Percentiles rank a stretch among this genome's conserved stretches.
Conservation (phyloP, 2,329 filamentous ascomycete genomes). For the Clathrospora elynae region DNA sequence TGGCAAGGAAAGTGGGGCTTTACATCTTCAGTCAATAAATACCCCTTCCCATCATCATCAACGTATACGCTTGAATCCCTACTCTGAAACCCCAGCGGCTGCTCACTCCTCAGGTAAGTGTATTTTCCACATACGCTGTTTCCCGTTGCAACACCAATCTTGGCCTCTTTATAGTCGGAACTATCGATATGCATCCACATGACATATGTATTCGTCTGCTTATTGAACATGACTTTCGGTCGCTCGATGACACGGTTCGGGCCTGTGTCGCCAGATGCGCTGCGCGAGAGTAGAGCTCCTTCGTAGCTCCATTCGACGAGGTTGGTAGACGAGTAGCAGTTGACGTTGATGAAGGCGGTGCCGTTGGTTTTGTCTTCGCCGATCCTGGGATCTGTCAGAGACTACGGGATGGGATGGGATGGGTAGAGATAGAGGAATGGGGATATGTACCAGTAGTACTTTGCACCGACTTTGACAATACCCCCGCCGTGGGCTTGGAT, state of each 20-base stretch:
- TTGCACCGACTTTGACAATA: constrained; percentile 62
- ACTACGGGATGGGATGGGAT: too few relatives aligned
- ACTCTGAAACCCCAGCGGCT: constrained; percentile 57
- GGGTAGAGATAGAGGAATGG: neutral
- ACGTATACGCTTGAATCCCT: constrained; percentile 66
- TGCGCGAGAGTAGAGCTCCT: constrained; percentile 62
- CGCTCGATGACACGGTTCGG: constrained; percentile 68
- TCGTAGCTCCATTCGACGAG: constrained; percentile 68
- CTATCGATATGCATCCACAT: constrained; percentile 72
- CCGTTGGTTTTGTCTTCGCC: constrained; percentile 73
- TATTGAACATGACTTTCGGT: constrained; percentile 72
- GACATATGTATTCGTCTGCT: constrained; percentile 67
- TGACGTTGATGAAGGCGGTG: constrained; percentile 65
- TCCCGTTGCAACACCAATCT: constrained; percentile 66
- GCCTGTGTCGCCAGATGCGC: constrained; percentile 62
- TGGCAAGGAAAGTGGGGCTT: constrained; percentile 8
- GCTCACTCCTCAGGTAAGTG: constrained; percentile 54
- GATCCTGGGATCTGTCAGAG: constrained; percentile 51
- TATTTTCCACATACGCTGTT: constrained; percentile 66
- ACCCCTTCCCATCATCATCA: constrained; percentile 65
- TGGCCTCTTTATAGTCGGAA: constrained; percentile 65
- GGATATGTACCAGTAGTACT: constrained; percentile 59
- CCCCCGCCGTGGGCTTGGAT: constrained; percentile 71
- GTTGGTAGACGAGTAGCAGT: constrained; percentile 69
- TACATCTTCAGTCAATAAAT: constrained; percentile 68